Base-by-base conservation (phyloP, 1,139 yeast species). In the Casaregolazyma lundiana region DNA sequence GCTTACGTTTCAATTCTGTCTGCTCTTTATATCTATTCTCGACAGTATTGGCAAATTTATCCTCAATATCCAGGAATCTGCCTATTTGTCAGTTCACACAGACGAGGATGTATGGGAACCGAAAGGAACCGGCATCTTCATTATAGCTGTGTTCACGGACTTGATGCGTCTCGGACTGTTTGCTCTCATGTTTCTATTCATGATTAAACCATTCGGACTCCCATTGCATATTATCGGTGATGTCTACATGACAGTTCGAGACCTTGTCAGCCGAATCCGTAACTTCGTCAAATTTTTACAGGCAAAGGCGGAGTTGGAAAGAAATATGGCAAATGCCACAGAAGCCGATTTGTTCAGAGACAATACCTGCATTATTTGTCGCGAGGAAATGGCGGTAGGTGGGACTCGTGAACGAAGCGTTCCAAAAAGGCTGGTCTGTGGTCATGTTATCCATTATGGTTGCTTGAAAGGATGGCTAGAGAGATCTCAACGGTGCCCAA, bases 401-500 rank as follows among this genome's bases (percentile, higher is more conserved):
- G 6, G 53, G 15, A 62, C 60, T 15, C 68, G 68, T 40, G 54
- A 57, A 36, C 74, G 90, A 50, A 69, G 73, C 47, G 73, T 68
- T 40, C 95, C 97, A 2, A 88, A 88, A 63, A 84, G 76, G 59
- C 71, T 92, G 46, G 73, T 72, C 1, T 92, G 99, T 69, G 84
- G 86, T 16, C 99, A 92, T 65, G 83, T 88, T 47, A 73, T 92
- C 50, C 99, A 92, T 63, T 71, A 84, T 69, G 92, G 95, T 2
- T 92, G 98, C 64, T 73, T 92, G 53, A 85, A 86, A 60, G 85
- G 86, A 56, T 92, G 99, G 99, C 71, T 92, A 55, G 96, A 87
- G 60, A 75, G 96, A 54, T 87, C 96, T 0, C 94, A 84, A 57
- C 78, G 80, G 22, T 92, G 99, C 68, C 98, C 99, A 0, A 80